Evolutionary conservation across 2,329 filamentous ascomycete genomes (phyloP).

Genomic region (Trichophyton simii): DNA sequence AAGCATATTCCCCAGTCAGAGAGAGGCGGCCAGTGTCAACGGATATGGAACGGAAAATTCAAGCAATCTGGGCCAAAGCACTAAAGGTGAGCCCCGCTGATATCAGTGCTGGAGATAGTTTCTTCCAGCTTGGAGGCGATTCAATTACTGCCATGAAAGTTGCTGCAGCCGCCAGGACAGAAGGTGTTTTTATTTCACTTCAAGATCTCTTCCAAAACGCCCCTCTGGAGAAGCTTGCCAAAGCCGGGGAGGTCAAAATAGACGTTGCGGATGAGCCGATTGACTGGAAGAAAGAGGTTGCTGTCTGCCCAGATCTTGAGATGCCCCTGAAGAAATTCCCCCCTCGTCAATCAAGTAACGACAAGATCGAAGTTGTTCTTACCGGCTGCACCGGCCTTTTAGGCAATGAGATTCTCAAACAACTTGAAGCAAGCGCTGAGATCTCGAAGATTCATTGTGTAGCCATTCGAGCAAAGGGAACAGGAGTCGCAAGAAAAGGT

Average conservation of each 20-base stretch:
- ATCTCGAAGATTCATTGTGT: conserved; percentile 35
- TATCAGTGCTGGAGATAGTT: conserved; percentile 6
- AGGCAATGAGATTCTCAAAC: conserved; percentile 26
- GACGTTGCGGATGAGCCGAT: neutral
- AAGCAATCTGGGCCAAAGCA: conserved; percentile 8
- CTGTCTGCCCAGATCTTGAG: neutral
- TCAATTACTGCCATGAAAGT: conserved; percentile 7
- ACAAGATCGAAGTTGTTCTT: conserved; percentile 10
- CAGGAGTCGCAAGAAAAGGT: neutral
- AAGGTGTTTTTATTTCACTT: neutral
- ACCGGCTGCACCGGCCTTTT: conserved; percentile 29
- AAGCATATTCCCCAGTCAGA: neutral
- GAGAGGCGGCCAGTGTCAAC: conserved; percentile 5
- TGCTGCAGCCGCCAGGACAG: neutral
- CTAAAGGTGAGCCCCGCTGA: conserved; percentile 5
- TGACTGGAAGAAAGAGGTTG: conserved; percentile 7
- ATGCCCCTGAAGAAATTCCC: neutral
- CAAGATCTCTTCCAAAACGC: conserved; percentile 8
- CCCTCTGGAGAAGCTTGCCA: conserved; percentile 5
- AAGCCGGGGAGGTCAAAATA: neutral
- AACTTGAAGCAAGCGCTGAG: conserved; percentile 21
- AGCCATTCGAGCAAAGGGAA: conserved; percentile 19
- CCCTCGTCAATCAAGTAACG: neutral
- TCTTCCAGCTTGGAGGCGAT: conserved; percentile 7
- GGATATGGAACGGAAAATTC: conserved; percentile 6